These are phyloP conservation scores for Cercospora brassicicola DNA, from an alignment of 2,329 filamentous ascomycete species.

Conservation along the genomic window DNA sequence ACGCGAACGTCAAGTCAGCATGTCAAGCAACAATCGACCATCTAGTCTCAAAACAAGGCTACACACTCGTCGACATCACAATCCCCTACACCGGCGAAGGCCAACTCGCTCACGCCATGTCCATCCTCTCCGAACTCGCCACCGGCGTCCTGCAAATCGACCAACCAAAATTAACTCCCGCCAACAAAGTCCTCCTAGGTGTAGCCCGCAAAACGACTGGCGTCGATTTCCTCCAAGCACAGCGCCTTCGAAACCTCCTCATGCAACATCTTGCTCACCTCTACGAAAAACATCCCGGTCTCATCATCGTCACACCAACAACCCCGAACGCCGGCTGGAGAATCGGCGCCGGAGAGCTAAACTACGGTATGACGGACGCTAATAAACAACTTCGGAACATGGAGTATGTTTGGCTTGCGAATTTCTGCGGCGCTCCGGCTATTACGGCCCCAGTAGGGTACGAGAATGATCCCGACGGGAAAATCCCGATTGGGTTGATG, in stretches of 20 bases:
- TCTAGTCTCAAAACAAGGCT: slow-evolving; percentile 55
- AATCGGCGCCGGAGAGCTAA: slow-evolving; percentile 55
- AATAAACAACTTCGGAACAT: slow-evolving; percentile 74
- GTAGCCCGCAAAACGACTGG: slow-evolving; percentile 65
- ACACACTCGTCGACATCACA: slow-evolving; percentile 59
- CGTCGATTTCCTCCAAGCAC: slow-evolving; percentile 69
- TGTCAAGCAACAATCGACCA: slow-evolving; percentile 64
- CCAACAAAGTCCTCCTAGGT: slow-evolving; percentile 69
- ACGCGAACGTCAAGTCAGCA: slow-evolving; percentile 60
- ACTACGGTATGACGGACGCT: slow-evolving; percentile 67
- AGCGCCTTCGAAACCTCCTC: slow-evolving; percentile 70
- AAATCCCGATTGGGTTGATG: slow-evolving; percentile 56
- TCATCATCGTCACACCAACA: slow-evolving; percentile 78
- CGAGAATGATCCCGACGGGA: slow-evolving; percentile 55
- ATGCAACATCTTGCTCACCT: slow-evolving; percentile 76
- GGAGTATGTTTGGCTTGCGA: slow-evolving; percentile 83
- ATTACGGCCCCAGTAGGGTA: slow-evolving; percentile 76
- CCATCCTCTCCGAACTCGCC: slow-evolving; percentile 72
- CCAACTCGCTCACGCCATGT: slow-evolving; percentile 73
- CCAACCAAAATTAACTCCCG: slow-evolving; percentile 59
- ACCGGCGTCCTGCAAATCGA: slow-evolving; percentile 46
- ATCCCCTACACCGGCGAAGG: slow-evolving; percentile 69
- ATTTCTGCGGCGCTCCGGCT: slow-evolving; percentile 75
- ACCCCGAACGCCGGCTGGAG: slow-evolving; percentile 74
- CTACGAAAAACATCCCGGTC: slow-evolving; percentile 68